Base-by-base conservation (phyloP, 1,284 basidiomycete genomes). In the Albatrellus sp. region DNA sequence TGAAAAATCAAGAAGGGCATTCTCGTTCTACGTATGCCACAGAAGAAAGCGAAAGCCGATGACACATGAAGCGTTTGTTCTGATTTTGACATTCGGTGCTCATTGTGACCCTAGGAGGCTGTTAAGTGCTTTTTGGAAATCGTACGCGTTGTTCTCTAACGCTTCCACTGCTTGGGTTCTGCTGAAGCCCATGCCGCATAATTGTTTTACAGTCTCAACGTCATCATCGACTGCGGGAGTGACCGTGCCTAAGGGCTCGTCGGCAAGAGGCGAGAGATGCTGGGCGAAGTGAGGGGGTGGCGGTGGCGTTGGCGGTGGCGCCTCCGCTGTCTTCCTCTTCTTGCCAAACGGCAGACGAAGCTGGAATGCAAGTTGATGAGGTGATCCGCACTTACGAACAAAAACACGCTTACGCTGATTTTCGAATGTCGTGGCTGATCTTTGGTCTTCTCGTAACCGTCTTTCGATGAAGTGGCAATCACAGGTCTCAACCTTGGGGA, bases 131-230 rank as follows among this genome's bases (percentile, higher is more conserved):
- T 69, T 72, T 56, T 70, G 76, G 32, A 90, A 68, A 56, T 89
- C 80, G 56, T 89, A 89, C 47, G 75, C 77, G 55, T 80, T 67
- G 48, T 69, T 72, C 60, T 91, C 88, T 12, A 91, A 67, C 14
- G 88, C 85, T 20, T 67, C 68, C 6, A 91, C 72, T 0, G 84
- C 83, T 58, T 89, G 79, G n/a, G 67, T 61, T 40, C 88, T 75
- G 53, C 72, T 80, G 67, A 91, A 91, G 33, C 89, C 88, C 87
- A 91, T 90, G 28, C 69, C 72, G 40, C 73, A 75, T 37, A 91
- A 65, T 53, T 81, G 79, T 57, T 84, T 89, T 30, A 91, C 83
- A 0, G 77, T 65, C 51, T 81, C 78, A 5, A 81, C 77, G 50
- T 90, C 88, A 49, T 87, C 85, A 28, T 80, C 80, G 9, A 70